phyloP scores from a whole-genome alignment of 148 eudicot species.

The Oxyria digyna region DNA sequence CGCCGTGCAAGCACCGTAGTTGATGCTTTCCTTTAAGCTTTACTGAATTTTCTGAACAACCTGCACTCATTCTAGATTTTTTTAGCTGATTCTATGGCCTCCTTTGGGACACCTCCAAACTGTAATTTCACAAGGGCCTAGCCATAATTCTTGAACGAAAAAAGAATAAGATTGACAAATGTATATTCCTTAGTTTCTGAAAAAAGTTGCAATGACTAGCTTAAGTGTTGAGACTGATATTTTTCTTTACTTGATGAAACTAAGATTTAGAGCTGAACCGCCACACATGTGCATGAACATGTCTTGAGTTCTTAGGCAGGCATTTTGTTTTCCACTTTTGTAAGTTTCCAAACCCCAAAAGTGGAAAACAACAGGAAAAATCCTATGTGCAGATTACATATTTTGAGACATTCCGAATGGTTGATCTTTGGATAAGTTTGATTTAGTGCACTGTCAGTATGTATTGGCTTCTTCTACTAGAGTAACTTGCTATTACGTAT shows the following conservation, averaged over 20 bases:
- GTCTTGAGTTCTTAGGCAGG: not conserved
- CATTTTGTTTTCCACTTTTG: not conserved
- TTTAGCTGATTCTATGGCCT: too few species aligned
- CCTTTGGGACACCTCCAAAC: too few species aligned
- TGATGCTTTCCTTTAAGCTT: too few species aligned
- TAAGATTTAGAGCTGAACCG: not conserved
- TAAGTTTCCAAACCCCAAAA: not conserved
- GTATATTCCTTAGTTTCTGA: not conserved
- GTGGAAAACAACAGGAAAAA: not conserved
- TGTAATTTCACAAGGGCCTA: too few species aligned
- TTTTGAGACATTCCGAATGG: not conserved
- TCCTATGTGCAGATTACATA: not conserved
- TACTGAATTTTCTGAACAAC: too few species aligned
- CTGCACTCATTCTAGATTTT: too few species aligned
- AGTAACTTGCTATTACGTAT: not conserved
- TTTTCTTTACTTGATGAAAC: not conserved
- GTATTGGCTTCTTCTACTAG: not conserved
- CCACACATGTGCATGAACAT: not conserved
- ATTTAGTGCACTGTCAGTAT: not conserved
- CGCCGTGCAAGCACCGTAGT: too few species aligned
- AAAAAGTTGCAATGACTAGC: not conserved
- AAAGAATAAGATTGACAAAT: not conserved
- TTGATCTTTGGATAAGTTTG: not conserved
- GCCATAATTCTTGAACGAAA: too few species aligned
- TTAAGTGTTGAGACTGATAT: not conserved